Evolutionary conservation across 192 early-diverging fungal genomes (phyloP).

Genomic region (Paraglomus brasilianum): DNA sequence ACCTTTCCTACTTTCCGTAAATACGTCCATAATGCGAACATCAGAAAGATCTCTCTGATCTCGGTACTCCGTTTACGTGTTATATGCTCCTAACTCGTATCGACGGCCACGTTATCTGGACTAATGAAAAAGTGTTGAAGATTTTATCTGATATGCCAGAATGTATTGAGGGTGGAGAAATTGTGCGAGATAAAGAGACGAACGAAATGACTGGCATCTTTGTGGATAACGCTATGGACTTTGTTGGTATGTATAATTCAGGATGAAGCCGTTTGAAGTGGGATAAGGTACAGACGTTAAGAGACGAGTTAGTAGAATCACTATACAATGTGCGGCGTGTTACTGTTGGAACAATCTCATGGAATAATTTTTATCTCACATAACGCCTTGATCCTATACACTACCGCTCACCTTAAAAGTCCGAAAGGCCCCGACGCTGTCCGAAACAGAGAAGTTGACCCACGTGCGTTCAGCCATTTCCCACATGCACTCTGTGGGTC

Average conservation of each 20-base stretch:
- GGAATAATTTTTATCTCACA: too few relatives aligned
- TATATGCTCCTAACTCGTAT: conserved; percentile 46
- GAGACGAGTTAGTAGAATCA: too few relatives aligned
- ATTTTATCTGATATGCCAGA: conserved; percentile 14
- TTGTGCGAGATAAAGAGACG: conserved; percentile 33
- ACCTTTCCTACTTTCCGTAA: background rate
- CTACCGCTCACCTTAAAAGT: conserved; percentile 5
- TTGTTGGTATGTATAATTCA: conserved; percentile 29
- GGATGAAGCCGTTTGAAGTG: background rate
- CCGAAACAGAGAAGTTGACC: conserved; percentile 13
- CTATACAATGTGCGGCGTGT: too few relatives aligned
- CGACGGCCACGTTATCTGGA: conserved; percentile 53
- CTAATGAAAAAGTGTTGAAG: conserved; percentile 35
- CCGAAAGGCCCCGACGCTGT: conserved; percentile 23
- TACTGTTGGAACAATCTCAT: too few relatives aligned
- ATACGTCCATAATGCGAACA: background rate
- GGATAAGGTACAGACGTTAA: too few relatives aligned
- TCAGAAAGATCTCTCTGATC: conserved; percentile 45
- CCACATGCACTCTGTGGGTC: conserved; percentile 40
- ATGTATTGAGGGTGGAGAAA: conserved; percentile 37
- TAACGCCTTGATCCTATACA: too few relatives aligned
- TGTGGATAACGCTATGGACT: conserved; percentile 54
- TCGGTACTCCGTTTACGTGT: conserved; percentile 35
- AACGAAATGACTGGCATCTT: conserved; percentile 43
- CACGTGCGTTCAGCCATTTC: conserved; percentile 38